A percentile compares a stretch with the other conserved stretches of the same genome.
phyloP scores from a whole-genome alignment of 2,329 filamentous ascomycete species.

The Penicillium sp. region DNA sequence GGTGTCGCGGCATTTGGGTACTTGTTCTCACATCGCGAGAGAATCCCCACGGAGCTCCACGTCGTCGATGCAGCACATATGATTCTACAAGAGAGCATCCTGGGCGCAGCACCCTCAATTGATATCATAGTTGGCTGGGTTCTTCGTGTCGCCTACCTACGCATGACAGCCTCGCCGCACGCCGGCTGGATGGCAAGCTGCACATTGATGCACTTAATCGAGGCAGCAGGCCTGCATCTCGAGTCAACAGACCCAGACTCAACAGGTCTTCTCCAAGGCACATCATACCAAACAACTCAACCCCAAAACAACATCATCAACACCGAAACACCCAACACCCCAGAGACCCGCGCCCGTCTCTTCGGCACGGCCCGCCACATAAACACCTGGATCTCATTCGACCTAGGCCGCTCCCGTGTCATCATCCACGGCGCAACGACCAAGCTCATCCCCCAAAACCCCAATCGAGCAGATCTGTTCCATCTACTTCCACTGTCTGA shows the following conservation, averaged over 20 bases:
- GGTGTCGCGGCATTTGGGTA: slow-evolving; percentile 57
- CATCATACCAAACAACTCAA: neutral
- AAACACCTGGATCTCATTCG: slow-evolving; percentile 61
- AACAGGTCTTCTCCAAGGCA: slow-evolving; percentile 2
- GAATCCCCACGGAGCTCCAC: slow-evolving; percentile 45
- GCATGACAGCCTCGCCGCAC: slow-evolving; percentile 55
- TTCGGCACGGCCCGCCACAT: slow-evolving; percentile 57
- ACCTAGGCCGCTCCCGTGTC: slow-evolving; percentile 57
- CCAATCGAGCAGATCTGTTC: slow-evolving; percentile 45
- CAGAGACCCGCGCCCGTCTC: slow-evolving; percentile 45
- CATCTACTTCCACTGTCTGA: slow-evolving; percentile 55
- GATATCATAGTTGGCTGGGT: slow-evolving; percentile 48
- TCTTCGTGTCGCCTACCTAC: slow-evolving; percentile 54
- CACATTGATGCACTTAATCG: slow-evolving; percentile 58
- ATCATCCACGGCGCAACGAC: slow-evolving; percentile 48
- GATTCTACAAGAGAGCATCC: slow-evolving; percentile 46
- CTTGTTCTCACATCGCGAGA: slow-evolving; percentile 50
- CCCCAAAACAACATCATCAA: neutral
- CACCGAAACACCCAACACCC: slow-evolving; percentile 19
- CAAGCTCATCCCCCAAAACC: slow-evolving; percentile 26
- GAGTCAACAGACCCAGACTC: slow-evolving; percentile 22
- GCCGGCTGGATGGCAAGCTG: slow-evolving; percentile 57
- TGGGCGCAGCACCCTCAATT: slow-evolving; percentile 27
- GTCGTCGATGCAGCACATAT: slow-evolving; percentile 49
- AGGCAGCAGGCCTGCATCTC: slow-evolving; percentile 48